Evolutionary conservation across 2,329 filamentous ascomycete species (phyloP).

Genomic region (Phoma sp.): DNA sequence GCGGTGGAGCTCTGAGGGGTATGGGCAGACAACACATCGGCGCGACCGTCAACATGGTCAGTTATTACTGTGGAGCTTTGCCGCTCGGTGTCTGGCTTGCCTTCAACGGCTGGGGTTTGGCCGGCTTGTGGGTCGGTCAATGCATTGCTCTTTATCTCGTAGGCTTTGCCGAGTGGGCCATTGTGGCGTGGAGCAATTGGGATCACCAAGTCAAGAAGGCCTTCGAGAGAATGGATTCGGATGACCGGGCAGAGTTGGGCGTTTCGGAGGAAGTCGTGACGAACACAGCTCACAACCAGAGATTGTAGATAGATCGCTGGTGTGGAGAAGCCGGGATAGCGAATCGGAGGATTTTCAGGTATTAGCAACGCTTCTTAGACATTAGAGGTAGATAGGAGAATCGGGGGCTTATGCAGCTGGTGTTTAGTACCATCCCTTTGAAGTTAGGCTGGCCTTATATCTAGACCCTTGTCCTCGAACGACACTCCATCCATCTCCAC

Average conservation of each 20-base stretch:
- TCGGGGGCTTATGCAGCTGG: constrained; percentile 23
- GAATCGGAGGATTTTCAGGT: constrained; percentile 8
- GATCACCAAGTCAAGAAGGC: constrained; percentile 73
- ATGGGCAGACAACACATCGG: constrained; percentile 90
- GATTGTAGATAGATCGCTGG: constrained; percentile 15
- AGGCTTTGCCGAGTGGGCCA: constrained; percentile 76
- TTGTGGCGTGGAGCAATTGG: constrained; percentile 81
- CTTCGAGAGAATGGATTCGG: constrained; percentile 70
- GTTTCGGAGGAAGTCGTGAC: constrained; percentile 30
- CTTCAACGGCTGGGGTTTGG: constrained; percentile 83
- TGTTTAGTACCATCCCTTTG: constrained; percentile 31
- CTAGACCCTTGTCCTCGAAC: constrained; percentile 29
- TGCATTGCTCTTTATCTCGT: constrained; percentile 77
- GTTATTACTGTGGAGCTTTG: constrained; percentile 82
- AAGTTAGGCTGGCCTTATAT: constrained; percentile 31
- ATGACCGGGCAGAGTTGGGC: constrained; percentile 51
- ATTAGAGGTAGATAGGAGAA: constrained; percentile 34
- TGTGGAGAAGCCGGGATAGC: background rate
- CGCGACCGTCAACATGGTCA: constrained; percentile 79
- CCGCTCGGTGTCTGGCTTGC: constrained; percentile 84
- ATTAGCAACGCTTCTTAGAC: constrained; percentile 31
- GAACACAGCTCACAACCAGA: constrained; percentile 21
- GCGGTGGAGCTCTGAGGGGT: constrained; percentile 78
- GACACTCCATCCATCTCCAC: constrained; percentile 26
- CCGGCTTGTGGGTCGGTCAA: constrained; percentile 83